A percentile compares a stretch with the other conserved stretches of the same genome.
These are phyloP conservation scores for Coemansia sp. DNA, from an alignment of 192 early-diverging fungal genomes.

Conservation along the genomic window DNA sequence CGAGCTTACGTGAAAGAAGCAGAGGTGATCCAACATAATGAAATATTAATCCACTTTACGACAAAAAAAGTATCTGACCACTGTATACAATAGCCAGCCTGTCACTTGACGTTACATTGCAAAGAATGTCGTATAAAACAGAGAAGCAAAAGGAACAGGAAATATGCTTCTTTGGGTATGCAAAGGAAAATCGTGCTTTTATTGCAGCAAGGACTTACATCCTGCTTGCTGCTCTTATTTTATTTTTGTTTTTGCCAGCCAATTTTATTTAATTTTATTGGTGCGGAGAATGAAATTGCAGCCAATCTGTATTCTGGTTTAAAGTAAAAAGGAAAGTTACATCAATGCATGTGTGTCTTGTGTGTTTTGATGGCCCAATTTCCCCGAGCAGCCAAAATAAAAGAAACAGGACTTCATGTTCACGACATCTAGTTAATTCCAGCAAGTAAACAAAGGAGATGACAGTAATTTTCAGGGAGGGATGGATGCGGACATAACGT, in stretches of 20 bases:
- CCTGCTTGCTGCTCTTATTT: not conserved
- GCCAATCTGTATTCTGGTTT: not conserved
- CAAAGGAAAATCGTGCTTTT: not conserved
- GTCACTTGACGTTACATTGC: not conserved
- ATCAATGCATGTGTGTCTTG: not conserved
- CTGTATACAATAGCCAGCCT: not conserved
- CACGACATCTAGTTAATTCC: too few relatives aligned
- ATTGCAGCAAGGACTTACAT: not conserved
- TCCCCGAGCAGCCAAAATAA: not conserved
- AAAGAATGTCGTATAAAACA: constrained; percentile 4
- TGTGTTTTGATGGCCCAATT: not conserved
- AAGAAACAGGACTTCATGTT: not conserved
- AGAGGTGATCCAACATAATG: not conserved
- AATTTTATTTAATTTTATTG: not conserved
- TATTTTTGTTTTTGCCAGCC: not conserved
- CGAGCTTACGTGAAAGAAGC: not conserved
- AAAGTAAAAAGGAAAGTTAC: not conserved
- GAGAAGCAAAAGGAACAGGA: not conserved
- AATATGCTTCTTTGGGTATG: not conserved
- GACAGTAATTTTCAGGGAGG: too few relatives aligned
- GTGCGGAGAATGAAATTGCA: not conserved
- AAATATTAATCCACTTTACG: not conserved
- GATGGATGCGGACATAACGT: too few relatives aligned
- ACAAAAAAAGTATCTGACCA: not conserved
- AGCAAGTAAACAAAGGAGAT: not conserved